Percentiles rank a stretch among this genome's conserved stretches.
phyloP scores from a whole-genome alignment of 2,329 filamentous ascomycete genomes.

The Fusarium devonianum region DNA sequence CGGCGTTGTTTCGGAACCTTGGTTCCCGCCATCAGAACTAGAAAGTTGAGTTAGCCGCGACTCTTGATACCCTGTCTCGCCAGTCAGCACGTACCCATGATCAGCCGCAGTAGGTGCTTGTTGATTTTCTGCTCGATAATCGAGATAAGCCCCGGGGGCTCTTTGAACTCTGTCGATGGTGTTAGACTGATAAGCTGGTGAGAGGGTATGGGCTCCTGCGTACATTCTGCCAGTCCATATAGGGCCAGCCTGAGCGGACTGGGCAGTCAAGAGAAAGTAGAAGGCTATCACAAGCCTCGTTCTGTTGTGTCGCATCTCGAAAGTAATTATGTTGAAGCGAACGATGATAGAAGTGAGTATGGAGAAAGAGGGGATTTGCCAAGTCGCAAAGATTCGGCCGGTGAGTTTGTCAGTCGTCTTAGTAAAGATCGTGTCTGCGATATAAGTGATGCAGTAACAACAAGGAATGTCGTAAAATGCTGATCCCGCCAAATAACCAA shows the following conservation, averaged over 20 bases:
- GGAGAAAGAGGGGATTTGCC: slow-evolving; percentile 10
- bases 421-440: slow-evolving; percentile 15
- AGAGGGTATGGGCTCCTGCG: slow-evolving; percentile 9
- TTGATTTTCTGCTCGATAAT: slow-evolving; percentile 21
- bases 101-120: slow-evolving; percentile 26
- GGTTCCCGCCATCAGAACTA: slow-evolving; percentile 20
- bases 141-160: slow-evolving; percentile 28
- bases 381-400: slow-evolving; percentile 15
- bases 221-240: slow-evolving; percentile 45
- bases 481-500: slow-evolving; percentile 22
- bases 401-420: slow-evolving; percentile 13
- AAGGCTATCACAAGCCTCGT: slow-evolving; percentile 34
- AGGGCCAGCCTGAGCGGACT: slow-evolving; percentile 47
- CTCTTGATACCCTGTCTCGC: neutral
- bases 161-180: slow-evolving; percentile 27
- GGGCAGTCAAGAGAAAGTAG: slow-evolving; percentile 40
- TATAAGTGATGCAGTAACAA: slow-evolving; percentile 7
- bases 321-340: slow-evolving; percentile 3
- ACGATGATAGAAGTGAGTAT: neutral
- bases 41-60: slow-evolving; percentile 17
- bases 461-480: slow-evolving; percentile 7
- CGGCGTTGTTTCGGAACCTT: slow-evolving; percentile 29
- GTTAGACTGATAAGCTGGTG: slow-evolving; percentile 9
- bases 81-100: slow-evolving; percentile 25
- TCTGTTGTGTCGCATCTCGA: slow-evolving; percentile 36